Conservation (phyloP, 2,329 filamentous ascomycete genomes). For the Alternaria rosae region DNA sequence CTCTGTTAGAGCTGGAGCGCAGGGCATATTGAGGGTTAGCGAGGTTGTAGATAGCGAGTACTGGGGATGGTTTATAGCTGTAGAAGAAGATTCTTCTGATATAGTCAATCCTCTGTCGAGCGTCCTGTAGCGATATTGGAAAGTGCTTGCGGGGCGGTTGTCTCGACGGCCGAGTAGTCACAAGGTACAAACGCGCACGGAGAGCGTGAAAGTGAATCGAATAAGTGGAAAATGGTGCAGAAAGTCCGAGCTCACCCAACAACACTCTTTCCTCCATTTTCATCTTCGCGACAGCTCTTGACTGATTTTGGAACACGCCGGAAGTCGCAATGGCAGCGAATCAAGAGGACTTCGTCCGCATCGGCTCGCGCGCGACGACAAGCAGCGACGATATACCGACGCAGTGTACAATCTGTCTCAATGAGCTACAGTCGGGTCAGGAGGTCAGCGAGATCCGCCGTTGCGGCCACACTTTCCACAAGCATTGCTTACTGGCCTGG, state of each 20-base stretch:
- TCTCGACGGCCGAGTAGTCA: neutral
- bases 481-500: neutral
- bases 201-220: neutral
- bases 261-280: neutral
- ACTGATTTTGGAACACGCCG: neutral
- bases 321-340: conserved; percentile 1
- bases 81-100: too few species aligned
- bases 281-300: neutral
- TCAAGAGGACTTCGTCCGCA: neutral
- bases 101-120: neutral
- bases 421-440: neutral
- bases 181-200: neutral
- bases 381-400: neutral
- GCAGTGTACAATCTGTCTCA: neutral
- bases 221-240: neutral
- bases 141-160: neutral
- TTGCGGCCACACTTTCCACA: conserved; percentile 2
- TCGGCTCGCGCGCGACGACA: neutral
- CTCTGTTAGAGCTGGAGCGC: neutral
- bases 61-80: neutral
- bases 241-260: neutral
- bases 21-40: neutral
- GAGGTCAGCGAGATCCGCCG: neutral
- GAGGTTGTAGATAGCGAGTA: neutral
- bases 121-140: neutral